These are phyloP conservation scores for Globisporangium apiculatum DNA, from an alignment of 352 stramenopile genomes.

Conservation along the genomic window DNA sequence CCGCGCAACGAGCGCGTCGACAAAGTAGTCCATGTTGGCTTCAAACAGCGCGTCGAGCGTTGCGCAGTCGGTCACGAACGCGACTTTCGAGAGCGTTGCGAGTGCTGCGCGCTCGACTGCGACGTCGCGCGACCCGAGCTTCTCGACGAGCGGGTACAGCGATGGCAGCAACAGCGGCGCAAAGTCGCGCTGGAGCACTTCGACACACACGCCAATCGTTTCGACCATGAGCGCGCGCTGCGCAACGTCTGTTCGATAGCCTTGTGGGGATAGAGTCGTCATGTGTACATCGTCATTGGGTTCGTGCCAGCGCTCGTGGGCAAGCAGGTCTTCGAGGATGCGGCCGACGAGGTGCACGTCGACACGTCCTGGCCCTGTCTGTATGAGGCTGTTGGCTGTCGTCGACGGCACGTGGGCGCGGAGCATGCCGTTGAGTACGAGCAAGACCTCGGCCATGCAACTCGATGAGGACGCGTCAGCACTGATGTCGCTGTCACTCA, in stretches of 20 bases:
- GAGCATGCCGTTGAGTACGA: conserved; percentile 66
- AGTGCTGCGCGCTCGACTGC: conserved; percentile 67
- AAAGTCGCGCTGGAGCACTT: conserved; percentile 53
- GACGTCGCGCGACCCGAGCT: conserved; percentile 49
- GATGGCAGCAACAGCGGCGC: conserved; percentile 57
- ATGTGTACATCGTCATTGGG: conserved; percentile 6
- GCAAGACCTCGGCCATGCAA: conserved; percentile 29
- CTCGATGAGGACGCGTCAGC: conserved; percentile 4
- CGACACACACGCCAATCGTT: conserved; percentile 61
- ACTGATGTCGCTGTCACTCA: neutral
- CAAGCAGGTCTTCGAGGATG: conserved; percentile 68
- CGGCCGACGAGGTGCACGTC: conserved; percentile 63
- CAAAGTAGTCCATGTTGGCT: conserved; percentile 86
- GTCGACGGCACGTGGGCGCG: conserved; percentile 13
- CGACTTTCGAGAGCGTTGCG: conserved; percentile 60
- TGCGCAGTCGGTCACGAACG: conserved; percentile 44
- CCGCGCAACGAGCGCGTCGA: conserved; percentile 66
- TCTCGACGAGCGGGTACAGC: conserved; percentile 81
- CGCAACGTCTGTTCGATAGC: conserved; percentile 16
- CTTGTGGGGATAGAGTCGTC: neutral
- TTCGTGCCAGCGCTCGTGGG: conserved; percentile 36
- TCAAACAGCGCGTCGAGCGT: conserved; percentile 63
- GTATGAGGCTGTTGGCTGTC: too few relatives aligned
- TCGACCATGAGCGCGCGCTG: conserved; percentile 67
- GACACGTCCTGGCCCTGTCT: neutral